Evolutionary conservation across 2,329 filamentous ascomycete species (phyloP).

Genomic region (Xylaria sp.): DNA sequence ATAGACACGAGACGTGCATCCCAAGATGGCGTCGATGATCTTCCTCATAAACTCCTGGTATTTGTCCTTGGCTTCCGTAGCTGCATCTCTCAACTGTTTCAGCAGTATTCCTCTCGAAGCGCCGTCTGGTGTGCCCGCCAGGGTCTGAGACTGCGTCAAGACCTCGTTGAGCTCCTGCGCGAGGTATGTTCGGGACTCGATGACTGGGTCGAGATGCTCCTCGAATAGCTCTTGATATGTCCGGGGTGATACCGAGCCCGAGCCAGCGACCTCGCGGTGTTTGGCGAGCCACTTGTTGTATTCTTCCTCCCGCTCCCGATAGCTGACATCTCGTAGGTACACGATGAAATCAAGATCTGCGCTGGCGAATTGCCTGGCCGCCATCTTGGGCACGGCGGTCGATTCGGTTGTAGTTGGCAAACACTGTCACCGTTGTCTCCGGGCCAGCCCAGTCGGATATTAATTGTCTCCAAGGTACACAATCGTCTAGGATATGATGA

Average conservation of each 20-base stretch:
- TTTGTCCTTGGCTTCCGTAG: neutral
- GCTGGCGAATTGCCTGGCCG: neutral
- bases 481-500: neutral
- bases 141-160: neutral
- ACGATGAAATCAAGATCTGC: constrained; percentile 5
- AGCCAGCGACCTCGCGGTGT: constrained; percentile 1
- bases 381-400: constrained; percentile 28
- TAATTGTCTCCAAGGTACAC: neutral
- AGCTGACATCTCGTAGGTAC: constrained; percentile 3
- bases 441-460: neutral
- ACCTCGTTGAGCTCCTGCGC: neutral
- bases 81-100: neutral
- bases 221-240: constrained; percentile 24
- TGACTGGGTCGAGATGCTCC: constrained; percentile 16
- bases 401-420: constrained; percentile 1
- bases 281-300: neutral
- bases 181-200: constrained; percentile 5
- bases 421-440: neutral
- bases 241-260: constrained; percentile 7
- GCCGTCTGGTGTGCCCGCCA: neutral
- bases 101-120: neutral
- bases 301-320: neutral
- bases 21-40: neutral
- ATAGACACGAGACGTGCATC: constrained; percentile 9
- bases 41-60: constrained; percentile 21